Evolutionary conservation across 2,329 filamentous ascomycete genomes (phyloP).

Genomic region (Polychaeton citri): DNA sequence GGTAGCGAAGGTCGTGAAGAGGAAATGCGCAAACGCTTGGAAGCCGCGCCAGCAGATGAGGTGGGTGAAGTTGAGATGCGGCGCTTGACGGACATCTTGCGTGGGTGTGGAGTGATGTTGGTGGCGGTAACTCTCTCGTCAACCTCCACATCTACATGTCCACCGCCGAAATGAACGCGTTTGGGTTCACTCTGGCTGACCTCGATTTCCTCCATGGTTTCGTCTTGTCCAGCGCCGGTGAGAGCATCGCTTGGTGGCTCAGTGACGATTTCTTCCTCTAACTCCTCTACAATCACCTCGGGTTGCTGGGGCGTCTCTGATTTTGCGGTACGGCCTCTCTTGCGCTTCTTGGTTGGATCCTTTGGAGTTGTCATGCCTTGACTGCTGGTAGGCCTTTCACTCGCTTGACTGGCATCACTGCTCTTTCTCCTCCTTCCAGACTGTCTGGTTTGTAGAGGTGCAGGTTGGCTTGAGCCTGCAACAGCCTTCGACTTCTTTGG

Average conservation of each 20-base stretch:
- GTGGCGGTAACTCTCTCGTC: constrained; percentile 14
- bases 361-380: constrained; percentile 6
- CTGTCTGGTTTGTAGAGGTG: constrained; percentile 6
- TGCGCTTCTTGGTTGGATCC: constrained; percentile 12
- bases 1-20: constrained; percentile 21
- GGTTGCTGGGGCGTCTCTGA: constrained; percentile 7
- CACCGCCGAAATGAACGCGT: constrained; percentile 18
- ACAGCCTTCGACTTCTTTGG: constrained; percentile 11
- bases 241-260: background rate
- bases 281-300: constrained; percentile 15
- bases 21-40: constrained; percentile 11
- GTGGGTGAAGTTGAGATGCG: constrained; percentile 18
- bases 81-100: constrained; percentile 16
- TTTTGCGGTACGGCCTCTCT: constrained; percentile 8
- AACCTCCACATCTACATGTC: constrained; percentile 6
- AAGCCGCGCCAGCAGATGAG: constrained; percentile 1
- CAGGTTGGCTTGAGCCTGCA: constrained; percentile 7
- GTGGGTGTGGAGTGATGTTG: constrained; percentile 20
- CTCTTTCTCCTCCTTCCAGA: constrained; percentile 13
- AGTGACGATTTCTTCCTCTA: constrained; percentile 8
- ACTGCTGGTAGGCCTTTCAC: constrained; percentile 11
- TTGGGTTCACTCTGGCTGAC: constrained; percentile 3
- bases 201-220: background rate
- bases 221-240: background rate
- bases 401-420: constrained; percentile 15